A percentile compares a stretch with the other conserved stretches of the same genome.
Evolutionary conservation across 2,329 filamentous ascomycete species (phyloP).

Genomic region (Ilyonectria robusta): DNA sequence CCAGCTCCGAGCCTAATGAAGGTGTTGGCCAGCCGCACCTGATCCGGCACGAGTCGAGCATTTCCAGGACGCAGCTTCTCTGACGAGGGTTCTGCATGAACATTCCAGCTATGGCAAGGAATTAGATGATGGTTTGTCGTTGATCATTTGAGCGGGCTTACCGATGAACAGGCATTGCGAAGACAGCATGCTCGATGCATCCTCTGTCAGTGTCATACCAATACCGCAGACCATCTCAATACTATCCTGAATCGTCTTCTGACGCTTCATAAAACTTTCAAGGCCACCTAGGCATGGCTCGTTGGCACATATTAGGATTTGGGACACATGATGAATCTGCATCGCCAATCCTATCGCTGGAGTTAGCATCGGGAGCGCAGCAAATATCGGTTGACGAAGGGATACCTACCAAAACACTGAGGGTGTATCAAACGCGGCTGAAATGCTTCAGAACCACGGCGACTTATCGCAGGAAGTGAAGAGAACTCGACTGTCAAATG

Average conservation of each 20-base stretch:
- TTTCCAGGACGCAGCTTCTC: slow-evolving; percentile 35
- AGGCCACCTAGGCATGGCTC: slow-evolving; percentile 47
- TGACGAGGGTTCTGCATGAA: slow-evolving; percentile 38
- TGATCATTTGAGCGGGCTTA: neutral
- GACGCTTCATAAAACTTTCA: slow-evolving; percentile 58
- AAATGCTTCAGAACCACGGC: slow-evolving; percentile 51
- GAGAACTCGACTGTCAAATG: slow-evolving; percentile 56
- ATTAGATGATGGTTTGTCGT: neutral
- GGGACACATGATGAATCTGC: slow-evolving; percentile 34
- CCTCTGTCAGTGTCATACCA: slow-evolving; percentile 59
- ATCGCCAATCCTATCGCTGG: slow-evolving; percentile 27
- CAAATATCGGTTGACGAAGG: neutral
- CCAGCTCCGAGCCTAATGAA: slow-evolving; percentile 36
- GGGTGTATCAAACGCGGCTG: slow-evolving; percentile 65
- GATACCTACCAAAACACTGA: slow-evolving; percentile 52
- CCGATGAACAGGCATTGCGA: slow-evolving; percentile 58
- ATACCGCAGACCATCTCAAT: slow-evolving; percentile 61
- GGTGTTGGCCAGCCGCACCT: slow-evolving; percentile 45
- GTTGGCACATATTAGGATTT: slow-evolving; percentile 54
- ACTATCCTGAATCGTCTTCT: slow-evolving; percentile 41
- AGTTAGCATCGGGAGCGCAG: neutral
- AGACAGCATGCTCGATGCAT: slow-evolving; percentile 58
- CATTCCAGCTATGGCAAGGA: slow-evolving; percentile 24
- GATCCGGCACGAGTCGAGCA: slow-evolving; percentile 39
- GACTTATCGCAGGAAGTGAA: slow-evolving; percentile 53